Percentiles rank a stretch among this genome's conserved stretches.
phyloP scores from a whole-genome alignment of 352 stramenopile genomes.

The Phytophthora pseudosyringae region DNA sequence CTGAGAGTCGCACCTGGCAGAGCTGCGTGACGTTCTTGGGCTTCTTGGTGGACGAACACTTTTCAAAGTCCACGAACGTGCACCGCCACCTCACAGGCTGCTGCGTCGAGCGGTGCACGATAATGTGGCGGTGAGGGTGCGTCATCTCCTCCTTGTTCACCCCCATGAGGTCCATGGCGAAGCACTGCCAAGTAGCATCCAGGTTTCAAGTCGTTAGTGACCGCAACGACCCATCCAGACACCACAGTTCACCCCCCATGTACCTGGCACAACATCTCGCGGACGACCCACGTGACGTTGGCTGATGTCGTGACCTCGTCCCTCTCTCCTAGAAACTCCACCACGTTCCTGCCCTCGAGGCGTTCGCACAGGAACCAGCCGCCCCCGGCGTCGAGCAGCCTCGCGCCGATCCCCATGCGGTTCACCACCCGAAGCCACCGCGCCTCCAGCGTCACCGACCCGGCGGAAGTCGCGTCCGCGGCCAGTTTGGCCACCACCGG shows the following conservation, averaged over 20 bases:
- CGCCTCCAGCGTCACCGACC: conserved; percentile 58
- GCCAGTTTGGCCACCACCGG: conserved; percentile 65
- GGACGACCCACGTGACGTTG: conserved; percentile 58
- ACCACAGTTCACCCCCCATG: not conserved
- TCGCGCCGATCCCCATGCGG: conserved; percentile 62
- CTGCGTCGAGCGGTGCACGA: conserved; percentile 42
- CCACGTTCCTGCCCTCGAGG: conserved; percentile 59
- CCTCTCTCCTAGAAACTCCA: conserved; percentile 55
- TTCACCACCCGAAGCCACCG: conserved; percentile 70
- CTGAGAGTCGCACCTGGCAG: conserved; percentile 51
- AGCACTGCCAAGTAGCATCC: conserved; percentile 51
- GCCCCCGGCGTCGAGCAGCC: conserved; percentile 42
- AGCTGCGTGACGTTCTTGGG: conserved; percentile 84
- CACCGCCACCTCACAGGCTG: conserved; percentile 43
- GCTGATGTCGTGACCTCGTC: conserved; percentile 34
- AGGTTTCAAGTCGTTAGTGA: not conserved
- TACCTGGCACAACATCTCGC: conserved; percentile 75
- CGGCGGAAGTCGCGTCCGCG: conserved; percentile 28
- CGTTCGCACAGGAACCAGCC: conserved; percentile 75
- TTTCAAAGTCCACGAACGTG: conserved; percentile 84
- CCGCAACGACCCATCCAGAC: not conserved
- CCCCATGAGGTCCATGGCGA: conserved; percentile 71
- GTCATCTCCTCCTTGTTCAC: conserved; percentile 89
- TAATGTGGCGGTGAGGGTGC: conserved; percentile 77
- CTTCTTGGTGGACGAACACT: conserved; percentile 66